phyloP scores from a whole-genome alignment of 2,329 filamentous ascomycete genomes.

The Pseudogymnoascus sp. region DNA sequence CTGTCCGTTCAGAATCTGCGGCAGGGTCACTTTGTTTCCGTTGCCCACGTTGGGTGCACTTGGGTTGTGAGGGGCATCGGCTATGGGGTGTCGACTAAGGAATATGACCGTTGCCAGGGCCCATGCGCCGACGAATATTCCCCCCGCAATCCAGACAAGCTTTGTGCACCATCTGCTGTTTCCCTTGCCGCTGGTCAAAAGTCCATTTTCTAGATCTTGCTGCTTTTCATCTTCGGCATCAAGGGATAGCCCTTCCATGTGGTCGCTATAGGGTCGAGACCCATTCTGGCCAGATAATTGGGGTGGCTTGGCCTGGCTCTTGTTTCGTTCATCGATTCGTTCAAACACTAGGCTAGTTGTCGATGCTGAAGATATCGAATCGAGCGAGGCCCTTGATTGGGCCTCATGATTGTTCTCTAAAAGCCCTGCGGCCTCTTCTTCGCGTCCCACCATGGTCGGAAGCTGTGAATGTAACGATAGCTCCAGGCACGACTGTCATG shows the following conservation, averaged over 20 bases:
- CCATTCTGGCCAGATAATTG: neutral
- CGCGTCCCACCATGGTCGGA: slow-evolving; percentile 22
- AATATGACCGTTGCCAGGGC: slow-evolving; percentile 58
- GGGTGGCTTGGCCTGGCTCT: slow-evolving; percentile 20
- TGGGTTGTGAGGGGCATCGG: slow-evolving; percentile 58
- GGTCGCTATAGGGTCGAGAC: neutral
- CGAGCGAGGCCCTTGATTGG: slow-evolving; percentile 20
- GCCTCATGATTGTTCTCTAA: slow-evolving; percentile 17
- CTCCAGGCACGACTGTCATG: neutral
- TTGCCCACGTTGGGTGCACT: slow-evolving; percentile 53
- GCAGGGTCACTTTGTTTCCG: slow-evolving; percentile 64
- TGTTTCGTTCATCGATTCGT: slow-evolving; percentile 50
- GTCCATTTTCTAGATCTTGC: slow-evolving; percentile 28
- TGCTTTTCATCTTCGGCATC: slow-evolving; percentile 41
- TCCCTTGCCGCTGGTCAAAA: slow-evolving; percentile 31
- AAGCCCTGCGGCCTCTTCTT: slow-evolving; percentile 23
- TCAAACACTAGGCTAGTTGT: slow-evolving; percentile 79
- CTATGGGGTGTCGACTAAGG: slow-evolving; percentile 49
- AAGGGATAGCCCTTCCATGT: slow-evolving; percentile 16
- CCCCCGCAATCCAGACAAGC: slow-evolving; percentile 49
- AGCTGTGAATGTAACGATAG: neutral
- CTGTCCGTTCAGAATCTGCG: slow-evolving; percentile 57
- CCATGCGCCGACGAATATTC: slow-evolving; percentile 59
- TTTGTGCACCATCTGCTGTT: slow-evolving; percentile 1
- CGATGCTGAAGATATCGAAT: slow-evolving; percentile 66